These are phyloP conservation scores for Paecilomyces dactylethromorphus DNA, from an alignment of 2,329 filamentous ascomycete genomes.

Conservation along the genomic window DNA sequence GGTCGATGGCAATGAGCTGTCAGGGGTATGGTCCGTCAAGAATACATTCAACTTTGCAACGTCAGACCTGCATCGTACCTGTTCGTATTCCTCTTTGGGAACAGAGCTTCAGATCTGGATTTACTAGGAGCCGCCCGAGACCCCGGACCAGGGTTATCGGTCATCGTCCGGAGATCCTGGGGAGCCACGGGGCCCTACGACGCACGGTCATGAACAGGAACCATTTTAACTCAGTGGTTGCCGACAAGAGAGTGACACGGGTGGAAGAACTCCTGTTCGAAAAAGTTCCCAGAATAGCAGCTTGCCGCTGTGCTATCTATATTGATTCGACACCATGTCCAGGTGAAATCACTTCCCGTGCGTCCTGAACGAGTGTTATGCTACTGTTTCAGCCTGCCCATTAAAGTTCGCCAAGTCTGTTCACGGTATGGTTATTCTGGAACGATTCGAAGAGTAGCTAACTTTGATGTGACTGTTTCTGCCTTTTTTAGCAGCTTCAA, in stretches of 20 bases:
- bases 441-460: background rate
- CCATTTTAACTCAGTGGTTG: background rate
- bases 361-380: background rate
- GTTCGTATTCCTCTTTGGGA: background rate
- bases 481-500: background rate
- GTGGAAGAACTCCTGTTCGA: background rate
- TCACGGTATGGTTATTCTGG: background rate
- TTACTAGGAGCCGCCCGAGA: background rate
- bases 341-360: background rate
- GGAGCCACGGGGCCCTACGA: background rate
- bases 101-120: background rate
- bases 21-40: background rate
- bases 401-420: background rate
- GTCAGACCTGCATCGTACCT: background rate
- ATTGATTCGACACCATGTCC: background rate
- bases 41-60: background rate
- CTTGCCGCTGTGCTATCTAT: background rate
- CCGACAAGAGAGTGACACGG: background rate
- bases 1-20: background rate
- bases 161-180: background rate
- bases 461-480: background rate
- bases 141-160: background rate
- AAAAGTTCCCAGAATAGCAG: background rate
- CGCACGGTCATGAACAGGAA: background rate
- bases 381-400: background rate